A percentile compares a stretch with the other conserved stretches of the same genome.
These are phyloP conservation scores for Thielaviopsis euricoi DNA, from an alignment of 2,329 filamentous ascomycete species.

Conservation along the genomic window DNA sequence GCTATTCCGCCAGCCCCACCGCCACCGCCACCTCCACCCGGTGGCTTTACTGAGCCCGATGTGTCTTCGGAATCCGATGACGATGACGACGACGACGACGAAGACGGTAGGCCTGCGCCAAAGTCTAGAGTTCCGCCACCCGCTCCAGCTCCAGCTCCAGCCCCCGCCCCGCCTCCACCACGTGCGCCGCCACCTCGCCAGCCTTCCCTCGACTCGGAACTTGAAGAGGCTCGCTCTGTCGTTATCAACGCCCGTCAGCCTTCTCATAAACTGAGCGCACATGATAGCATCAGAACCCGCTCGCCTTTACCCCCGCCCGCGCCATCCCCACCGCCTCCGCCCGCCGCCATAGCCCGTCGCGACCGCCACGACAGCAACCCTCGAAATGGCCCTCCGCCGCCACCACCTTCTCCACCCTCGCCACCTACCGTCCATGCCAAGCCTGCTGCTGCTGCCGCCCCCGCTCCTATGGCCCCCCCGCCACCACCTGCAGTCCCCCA, in stretches of 20 bases:
- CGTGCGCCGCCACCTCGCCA: background rate
- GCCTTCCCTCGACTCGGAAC: slow-evolving; percentile 5
- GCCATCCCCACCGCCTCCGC: background rate
- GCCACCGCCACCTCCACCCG: slow-evolving; percentile 2
- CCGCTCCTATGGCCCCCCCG: background rate
- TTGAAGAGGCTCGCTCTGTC: slow-evolving; percentile 10
- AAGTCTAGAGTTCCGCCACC: background rate
- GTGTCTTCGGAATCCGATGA: slow-evolving; percentile 3
- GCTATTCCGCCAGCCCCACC: background rate
- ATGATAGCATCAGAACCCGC: slow-evolving; percentile 1
- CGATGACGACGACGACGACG: background rate
- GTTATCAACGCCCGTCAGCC: slow-evolving; percentile 1
- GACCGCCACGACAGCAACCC: background rate
- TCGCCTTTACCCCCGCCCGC: background rate
- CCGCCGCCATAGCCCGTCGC: background rate
- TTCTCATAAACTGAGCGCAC: slow-evolving; percentile 2
- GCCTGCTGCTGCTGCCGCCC: too few relatives aligned
- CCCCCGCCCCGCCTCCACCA: slow-evolving; percentile 1
- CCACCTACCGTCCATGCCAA: background rate
- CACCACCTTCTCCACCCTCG: slow-evolving; percentile 1
- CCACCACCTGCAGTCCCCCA: background rate
- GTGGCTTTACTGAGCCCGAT: background rate
- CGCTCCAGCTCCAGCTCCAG: background rate
- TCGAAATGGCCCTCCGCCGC: slow-evolving; percentile 5
- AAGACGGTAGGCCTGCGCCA: background rate